phyloP scores from a whole-genome alignment of 2,329 filamentous ascomycete genomes.

The Pseudocercospora eumusae region DNA sequence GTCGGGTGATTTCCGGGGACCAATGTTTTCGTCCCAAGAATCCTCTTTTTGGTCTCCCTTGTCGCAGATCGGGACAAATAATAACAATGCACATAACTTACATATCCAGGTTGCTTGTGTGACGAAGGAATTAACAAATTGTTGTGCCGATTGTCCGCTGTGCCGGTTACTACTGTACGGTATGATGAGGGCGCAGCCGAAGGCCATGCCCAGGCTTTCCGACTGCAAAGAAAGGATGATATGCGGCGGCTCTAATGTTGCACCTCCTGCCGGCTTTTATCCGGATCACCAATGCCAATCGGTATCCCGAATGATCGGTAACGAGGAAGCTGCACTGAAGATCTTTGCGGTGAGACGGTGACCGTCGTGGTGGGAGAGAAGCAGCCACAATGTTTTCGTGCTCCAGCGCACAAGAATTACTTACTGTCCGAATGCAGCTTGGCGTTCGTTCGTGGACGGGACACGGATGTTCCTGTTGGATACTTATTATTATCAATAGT shows the following conservation, averaged over 20 bases:
- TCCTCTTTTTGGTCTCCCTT: not conserved
- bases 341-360: constrained; percentile 15
- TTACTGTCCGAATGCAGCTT: not conserved
- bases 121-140: not conserved
- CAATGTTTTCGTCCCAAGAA: not conserved
- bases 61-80: not conserved
- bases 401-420: not conserved
- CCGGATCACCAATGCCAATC: constrained; percentile 2
- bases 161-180: not conserved
- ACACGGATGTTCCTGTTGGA: constrained; percentile 1
- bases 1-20: constrained; percentile 2
- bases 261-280: constrained; percentile 11
- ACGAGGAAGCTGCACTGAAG: constrained; percentile 16
- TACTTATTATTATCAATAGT: no score
- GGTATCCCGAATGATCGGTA: constrained; percentile 19
- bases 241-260: not conserved
- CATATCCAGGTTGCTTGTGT: not conserved
- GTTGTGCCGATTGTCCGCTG: not conserved
- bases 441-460: constrained; percentile 1
- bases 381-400: not conserved
- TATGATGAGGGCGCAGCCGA: not conserved
- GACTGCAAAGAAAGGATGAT: not conserved
- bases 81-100: not conserved
- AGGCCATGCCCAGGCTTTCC: not conserved
- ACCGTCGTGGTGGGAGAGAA: not conserved